Conservation (phyloP, 164 flowering plant species). For the Magnolia kwangsiensis region DNA sequence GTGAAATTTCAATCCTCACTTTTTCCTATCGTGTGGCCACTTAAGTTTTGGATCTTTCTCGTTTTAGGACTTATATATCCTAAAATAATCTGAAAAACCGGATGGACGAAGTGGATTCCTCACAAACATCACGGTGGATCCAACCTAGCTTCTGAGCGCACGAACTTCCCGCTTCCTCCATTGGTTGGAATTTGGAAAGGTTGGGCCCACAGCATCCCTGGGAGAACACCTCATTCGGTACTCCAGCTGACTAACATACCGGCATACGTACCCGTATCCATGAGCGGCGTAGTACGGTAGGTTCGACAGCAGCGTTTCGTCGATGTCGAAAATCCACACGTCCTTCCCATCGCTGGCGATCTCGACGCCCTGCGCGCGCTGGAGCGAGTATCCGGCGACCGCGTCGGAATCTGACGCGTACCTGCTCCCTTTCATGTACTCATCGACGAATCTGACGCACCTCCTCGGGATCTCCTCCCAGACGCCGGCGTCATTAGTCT, state of each 20-base stretch:
- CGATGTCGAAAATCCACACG: slow-evolving; percentile 86
- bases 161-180: not conserved
- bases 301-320: slow-evolving; percentile 81
- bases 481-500: slow-evolving; percentile 66
- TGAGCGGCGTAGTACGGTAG: slow-evolving; percentile 53
- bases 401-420: slow-evolving; percentile 53
- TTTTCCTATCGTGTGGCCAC: too few species aligned
- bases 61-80: too few species aligned
- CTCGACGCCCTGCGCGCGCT: slow-evolving; percentile 39
- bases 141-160: too few species aligned
- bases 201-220: not conserved
- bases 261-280: slow-evolving; percentile 56
- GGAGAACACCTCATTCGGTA: not conserved
- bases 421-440: slow-evolving; percentile 55
- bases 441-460: slow-evolving; percentile 46
- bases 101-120: too few species aligned
- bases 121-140: too few species aligned
- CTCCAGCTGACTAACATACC: not conserved
- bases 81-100: too few species aligned
- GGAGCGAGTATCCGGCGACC: slow-evolving; percentile 39
- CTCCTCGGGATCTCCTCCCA: slow-evolving; percentile 52
- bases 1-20: too few species aligned
- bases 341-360: slow-evolving; percentile 62
- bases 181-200: not conserved
- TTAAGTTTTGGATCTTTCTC: too few species aligned